Evolutionary conservation across 805 yeast genomes (phyloP).

Genomic region (Lachancea mirantina): DNA sequence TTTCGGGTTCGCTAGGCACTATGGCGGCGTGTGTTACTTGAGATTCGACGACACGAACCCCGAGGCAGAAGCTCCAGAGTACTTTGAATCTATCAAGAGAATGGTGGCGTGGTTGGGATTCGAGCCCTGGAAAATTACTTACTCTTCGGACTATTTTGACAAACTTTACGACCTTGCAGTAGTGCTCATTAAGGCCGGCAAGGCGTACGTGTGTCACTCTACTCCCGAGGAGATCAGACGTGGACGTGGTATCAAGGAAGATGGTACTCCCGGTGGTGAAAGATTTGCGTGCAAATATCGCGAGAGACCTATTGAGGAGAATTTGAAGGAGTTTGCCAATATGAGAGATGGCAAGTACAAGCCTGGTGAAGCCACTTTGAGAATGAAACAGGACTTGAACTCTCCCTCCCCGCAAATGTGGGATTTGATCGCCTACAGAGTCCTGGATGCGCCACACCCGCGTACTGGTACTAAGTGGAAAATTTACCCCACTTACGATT

Average conservation of each 20-base stretch:
- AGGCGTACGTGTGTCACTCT: constrained; percentile 90
- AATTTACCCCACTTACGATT: constrained; percentile 97
- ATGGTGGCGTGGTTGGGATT: constrained; percentile 95
- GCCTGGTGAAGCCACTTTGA: constrained; percentile 87
- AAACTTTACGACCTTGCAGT: constrained; percentile 84
- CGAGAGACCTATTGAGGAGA: constrained; percentile 60
- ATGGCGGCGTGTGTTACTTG: constrained; percentile 82
- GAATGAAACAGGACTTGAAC: constrained; percentile 90
- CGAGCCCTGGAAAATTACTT: constrained; percentile 87
- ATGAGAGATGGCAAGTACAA: constrained; percentile 87
- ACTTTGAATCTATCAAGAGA: constrained; percentile 72
- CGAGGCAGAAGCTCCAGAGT: constrained; percentile 94
- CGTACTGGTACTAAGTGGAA: constrained; percentile 97
- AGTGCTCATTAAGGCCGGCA: constrained; percentile 57
- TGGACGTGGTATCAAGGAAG: constrained; percentile 84
- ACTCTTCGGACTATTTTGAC: constrained; percentile 94
- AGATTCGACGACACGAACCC: constrained; percentile 98
- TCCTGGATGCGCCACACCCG: constrained; percentile 85
- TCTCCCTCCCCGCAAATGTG: constrained; percentile 99
- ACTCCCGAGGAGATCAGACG: constrained; percentile 84
- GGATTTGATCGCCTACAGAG: constrained; percentile 97
- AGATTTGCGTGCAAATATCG: constrained; percentile 80
- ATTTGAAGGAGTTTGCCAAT: constrained; percentile 70
- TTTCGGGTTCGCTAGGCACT: constrained; percentile 89
- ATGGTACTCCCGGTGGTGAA: constrained; percentile 92